Percentiles rank a stretch among this genome's conserved stretches.
phyloP scores from a whole-genome alignment of 1,284 basidiomycete genomes.

The Cystobasidiaceae sp. region DNA sequence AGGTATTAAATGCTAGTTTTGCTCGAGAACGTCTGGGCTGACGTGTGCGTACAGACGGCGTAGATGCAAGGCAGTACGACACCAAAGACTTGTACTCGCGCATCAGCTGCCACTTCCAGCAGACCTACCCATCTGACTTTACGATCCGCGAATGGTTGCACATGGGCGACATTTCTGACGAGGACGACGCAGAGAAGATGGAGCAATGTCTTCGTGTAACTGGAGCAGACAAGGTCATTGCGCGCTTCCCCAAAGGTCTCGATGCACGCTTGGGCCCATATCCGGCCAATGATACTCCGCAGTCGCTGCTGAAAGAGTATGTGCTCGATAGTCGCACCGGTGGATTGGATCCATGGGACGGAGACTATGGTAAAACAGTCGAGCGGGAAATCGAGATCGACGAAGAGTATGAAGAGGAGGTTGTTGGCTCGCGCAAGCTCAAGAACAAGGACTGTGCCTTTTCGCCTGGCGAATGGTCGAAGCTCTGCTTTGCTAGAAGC shows the following conservation, averaged over 20 bases:
- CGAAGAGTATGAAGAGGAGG: conserved; percentile 45
- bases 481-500: conserved; percentile 11
- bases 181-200: conserved; percentile 10
- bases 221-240: conserved; percentile 11
- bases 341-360: conserved; percentile 22
- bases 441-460: conserved; percentile 29
- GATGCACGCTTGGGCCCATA: conserved; percentile 26
- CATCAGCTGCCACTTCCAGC: conserved; percentile 25
- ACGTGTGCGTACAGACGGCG: conserved; percentile 14
- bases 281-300: conserved; percentile 15
- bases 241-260: conserved; percentile 14
- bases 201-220: conserved; percentile 9
- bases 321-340: conserved; percentile 1
- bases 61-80: conserved; percentile 15
- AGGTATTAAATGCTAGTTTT: background rate
- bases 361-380: conserved; percentile 49
- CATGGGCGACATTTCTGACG: conserved; percentile 4
- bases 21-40: too few species aligned
- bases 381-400: conserved; percentile 65
- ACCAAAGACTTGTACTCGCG: conserved; percentile 5
- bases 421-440: conserved; percentile 30
- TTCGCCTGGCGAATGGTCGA: conserved; percentile 27
- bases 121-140: conserved; percentile 6
- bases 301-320: conserved; percentile 17
- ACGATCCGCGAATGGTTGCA: conserved; percentile 26